A percentile compares a stretch with the other conserved stretches of the same genome.
phyloP scores from a whole-genome alignment of 805 yeast genomes.

The Wickerhamomyces mucosus region DNA sequence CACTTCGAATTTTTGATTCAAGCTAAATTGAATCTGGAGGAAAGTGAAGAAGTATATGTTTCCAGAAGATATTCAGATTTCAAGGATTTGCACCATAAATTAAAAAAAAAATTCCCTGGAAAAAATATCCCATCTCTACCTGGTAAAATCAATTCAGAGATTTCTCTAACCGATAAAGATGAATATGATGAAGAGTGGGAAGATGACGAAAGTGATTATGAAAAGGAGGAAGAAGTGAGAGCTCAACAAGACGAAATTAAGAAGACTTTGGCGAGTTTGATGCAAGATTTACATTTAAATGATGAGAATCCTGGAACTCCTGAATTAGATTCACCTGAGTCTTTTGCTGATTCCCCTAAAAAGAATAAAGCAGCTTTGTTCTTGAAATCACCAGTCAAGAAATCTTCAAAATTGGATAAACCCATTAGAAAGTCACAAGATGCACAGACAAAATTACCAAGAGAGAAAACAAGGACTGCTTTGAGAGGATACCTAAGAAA shows the following conservation, averaged over 20 bases:
- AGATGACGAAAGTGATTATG: slow-evolving; percentile 11
- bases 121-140: slow-evolving; percentile 54
- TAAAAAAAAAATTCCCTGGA: slow-evolving; percentile 59
- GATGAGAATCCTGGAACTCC: not conserved
- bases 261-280: slow-evolving; percentile 11
- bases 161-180: slow-evolving; percentile 20
- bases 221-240: slow-evolving; percentile 8
- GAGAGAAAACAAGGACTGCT: slow-evolving; percentile 73
- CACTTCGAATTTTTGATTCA: slow-evolving; percentile 17
- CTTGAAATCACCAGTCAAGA: slow-evolving; percentile 1
- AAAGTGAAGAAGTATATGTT: slow-evolving; percentile 23
- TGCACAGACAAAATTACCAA: slow-evolving; percentile 36
- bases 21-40: slow-evolving; percentile 13
- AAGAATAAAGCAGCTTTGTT: no score
- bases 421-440: no score
- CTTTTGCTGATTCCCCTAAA: no score
- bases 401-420: no score
- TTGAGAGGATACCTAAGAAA: slow-evolving; percentile 62
- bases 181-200: slow-evolving; percentile 13
- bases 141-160: slow-evolving; percentile 33
- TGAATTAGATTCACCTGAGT: no score
- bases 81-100: slow-evolving; percentile 39
- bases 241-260: slow-evolving; percentile 15
- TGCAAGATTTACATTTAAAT: slow-evolving; percentile 10
- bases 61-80: slow-evolving; percentile 65